These are phyloP conservation scores for Pecoramyces ruminantium DNA, from an alignment of 192 early-diverging fungal genomes.

Conservation along the genomic window DNA sequence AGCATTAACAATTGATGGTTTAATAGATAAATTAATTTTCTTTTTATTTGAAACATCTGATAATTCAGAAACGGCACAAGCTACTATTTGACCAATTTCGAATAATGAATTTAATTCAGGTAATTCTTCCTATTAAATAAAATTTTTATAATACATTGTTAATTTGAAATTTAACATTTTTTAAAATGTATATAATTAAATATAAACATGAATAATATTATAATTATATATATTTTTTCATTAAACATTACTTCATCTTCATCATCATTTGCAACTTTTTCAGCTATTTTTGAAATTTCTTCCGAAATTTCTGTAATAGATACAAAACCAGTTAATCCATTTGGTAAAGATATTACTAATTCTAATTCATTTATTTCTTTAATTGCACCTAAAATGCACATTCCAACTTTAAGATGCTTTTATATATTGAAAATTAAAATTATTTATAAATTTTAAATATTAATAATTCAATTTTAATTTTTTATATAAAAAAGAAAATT, in stretches of 20 bases:
- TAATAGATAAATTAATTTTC: conserved; percentile 56
- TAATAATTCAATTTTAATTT: too few relatives aligned
- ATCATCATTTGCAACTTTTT: conserved; percentile 40
- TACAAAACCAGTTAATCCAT: conserved; percentile 65
- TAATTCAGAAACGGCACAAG: conserved; percentile 46
- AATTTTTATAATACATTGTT: too few relatives aligned
- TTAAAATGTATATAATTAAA: too few relatives aligned
- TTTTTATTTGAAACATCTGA: conserved; percentile 16
- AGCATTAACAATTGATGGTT: conserved; percentile 61
- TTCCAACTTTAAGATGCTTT: neutral
- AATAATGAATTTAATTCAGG: conserved; percentile 55
- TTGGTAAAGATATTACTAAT: conserved; percentile 62
- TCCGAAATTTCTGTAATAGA: conserved; percentile 77
- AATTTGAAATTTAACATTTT: too few relatives aligned
- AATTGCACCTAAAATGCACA: conserved; percentile 51
- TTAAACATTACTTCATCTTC: conserved; percentile 6
- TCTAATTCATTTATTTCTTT: conserved; percentile 66
- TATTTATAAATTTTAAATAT: too few relatives aligned
- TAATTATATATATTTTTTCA: too few relatives aligned
- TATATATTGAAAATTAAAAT: too few relatives aligned
- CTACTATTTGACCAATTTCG: conserved; percentile 68
- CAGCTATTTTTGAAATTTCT: conserved; percentile 28
- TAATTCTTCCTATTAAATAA: too few relatives aligned
- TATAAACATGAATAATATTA: too few relatives aligned
- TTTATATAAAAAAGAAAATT: too few relatives aligned